phyloP scores from a whole-genome alignment of 2,329 filamentous ascomycete genomes.

The Lasiodiplodia hormozganensis region DNA sequence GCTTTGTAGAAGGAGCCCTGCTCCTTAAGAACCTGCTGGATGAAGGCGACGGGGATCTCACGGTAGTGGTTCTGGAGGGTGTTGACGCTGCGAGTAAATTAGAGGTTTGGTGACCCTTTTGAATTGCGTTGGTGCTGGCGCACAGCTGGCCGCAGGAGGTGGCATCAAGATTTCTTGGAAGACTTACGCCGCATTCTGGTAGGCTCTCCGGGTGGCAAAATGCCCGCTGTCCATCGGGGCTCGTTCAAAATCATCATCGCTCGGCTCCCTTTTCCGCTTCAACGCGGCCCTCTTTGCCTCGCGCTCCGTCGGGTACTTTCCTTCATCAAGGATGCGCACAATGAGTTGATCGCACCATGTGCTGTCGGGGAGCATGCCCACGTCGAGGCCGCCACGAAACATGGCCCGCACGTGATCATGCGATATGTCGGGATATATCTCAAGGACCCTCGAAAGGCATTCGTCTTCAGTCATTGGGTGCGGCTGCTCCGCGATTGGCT shows the following conservation, averaged over 20 bases:
- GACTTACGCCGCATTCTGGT: conserved; percentile 16
- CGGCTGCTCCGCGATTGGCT: not conserved
- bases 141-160: not conserved
- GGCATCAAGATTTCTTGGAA: not conserved
- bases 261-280: conserved; percentile 40
- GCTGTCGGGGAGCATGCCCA: conserved; percentile 34
- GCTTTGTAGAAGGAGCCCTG: conserved; percentile 48
- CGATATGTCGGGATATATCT: conserved; percentile 44
- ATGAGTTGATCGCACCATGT: conserved; percentile 41
- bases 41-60: conserved; percentile 45
- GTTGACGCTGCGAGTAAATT: conserved; percentile 34
- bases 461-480: conserved; percentile 33
- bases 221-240: not conserved
- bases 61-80: conserved; percentile 53
- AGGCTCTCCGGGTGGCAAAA: not conserved
- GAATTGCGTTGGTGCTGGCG: not conserved
- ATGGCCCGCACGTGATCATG: conserved; percentile 40
- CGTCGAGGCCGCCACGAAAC: conserved; percentile 37
- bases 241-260: not conserved
- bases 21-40: conserved; percentile 39
- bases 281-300: conserved; percentile 37
- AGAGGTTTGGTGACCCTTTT: not conserved
- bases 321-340: conserved; percentile 40
- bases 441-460: conserved; percentile 42
- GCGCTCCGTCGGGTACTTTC: conserved; percentile 43